These are phyloP conservation scores for Botryotinia convoluta DNA, from an alignment of 2,329 filamentous ascomycete genomes.

Conservation along the genomic window DNA sequence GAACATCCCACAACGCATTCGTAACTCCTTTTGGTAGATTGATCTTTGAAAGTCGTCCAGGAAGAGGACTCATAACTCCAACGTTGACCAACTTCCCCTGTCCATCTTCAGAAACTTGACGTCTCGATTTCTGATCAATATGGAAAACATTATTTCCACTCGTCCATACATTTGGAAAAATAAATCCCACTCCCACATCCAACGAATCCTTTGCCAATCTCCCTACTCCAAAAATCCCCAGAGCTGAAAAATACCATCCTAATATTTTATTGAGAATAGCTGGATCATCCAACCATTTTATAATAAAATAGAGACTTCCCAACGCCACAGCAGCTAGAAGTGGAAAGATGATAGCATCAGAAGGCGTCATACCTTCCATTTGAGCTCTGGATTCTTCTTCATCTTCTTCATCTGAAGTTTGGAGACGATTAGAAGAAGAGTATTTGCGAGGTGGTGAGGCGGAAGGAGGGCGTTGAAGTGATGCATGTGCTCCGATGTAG, in stretches of 20 bases:
- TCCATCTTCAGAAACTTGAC: slow-evolving; percentile 27
- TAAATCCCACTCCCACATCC: slow-evolving; percentile 59
- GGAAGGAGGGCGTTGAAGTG: slow-evolving; percentile 77
- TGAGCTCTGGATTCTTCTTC: slow-evolving; percentile 54
- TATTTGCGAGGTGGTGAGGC: slow-evolving; percentile 53
- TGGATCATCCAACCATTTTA: slow-evolving; percentile 84
- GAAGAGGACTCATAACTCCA: slow-evolving; percentile 40
- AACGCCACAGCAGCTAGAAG: slow-evolving; percentile 71
- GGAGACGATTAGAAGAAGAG: slow-evolving; percentile 37
- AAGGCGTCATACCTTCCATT: slow-evolving; percentile 68
- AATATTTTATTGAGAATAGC: slow-evolving; percentile 78
- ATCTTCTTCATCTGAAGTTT: slow-evolving; percentile 47
- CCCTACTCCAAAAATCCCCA: slow-evolving; percentile 74
- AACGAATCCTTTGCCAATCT: slow-evolving; percentile 72
- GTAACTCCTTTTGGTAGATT: slow-evolving; percentile 33
- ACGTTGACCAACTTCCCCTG: not conserved
- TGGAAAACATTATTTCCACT: slow-evolving; percentile 50
- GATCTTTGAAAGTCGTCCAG: slow-evolving; percentile 41
- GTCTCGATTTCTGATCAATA: slow-evolving; percentile 40
- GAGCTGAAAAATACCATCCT: slow-evolving; percentile 76
- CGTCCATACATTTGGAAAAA: slow-evolving; percentile 72
- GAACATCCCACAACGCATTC: slow-evolving; percentile 48
- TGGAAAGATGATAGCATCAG: slow-evolving; percentile 83
- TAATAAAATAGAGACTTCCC: slow-evolving; percentile 77
- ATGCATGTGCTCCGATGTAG: slow-evolving; percentile 80